Conservation (phyloP, 306 rosid species). For the Glycine tomentella region DNA sequence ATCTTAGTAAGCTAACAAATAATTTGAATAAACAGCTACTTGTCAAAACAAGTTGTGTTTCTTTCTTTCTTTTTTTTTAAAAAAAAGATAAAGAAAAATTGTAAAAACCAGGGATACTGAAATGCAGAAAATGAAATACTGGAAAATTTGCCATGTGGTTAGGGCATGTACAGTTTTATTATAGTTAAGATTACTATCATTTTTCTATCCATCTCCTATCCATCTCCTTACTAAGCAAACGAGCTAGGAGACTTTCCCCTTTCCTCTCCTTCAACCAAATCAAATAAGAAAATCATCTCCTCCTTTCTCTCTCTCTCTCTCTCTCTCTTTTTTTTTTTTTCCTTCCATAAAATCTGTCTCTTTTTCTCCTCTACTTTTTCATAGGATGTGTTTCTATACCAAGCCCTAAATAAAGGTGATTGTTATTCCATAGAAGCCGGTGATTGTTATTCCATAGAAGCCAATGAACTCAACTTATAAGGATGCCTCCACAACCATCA, state of each 20-base stretch:
- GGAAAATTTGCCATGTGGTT: not conserved
- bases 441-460: too few relatives aligned
- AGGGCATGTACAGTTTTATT: not conserved
- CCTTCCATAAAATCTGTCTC: not conserved
- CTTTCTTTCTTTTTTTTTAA: not conserved
- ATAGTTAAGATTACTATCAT: not conserved
- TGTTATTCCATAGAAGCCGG: too few relatives aligned
- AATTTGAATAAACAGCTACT: not conserved
- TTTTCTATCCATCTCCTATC: not conserved
- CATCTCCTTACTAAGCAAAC: not conserved
- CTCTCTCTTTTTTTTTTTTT: too few relatives aligned
- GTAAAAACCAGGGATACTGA: not conserved
- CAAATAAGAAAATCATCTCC: not conserved
- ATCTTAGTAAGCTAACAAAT: not conserved
- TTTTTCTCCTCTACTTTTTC: not conserved
- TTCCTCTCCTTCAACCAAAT: not conserved
- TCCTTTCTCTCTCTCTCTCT: too few relatives aligned
- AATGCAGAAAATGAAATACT: not conserved
- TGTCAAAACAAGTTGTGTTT: not conserved
- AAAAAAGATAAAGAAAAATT: not conserved
- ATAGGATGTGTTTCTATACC: not conserved
- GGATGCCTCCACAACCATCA: too few relatives aligned
- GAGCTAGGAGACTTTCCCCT: not conserved
- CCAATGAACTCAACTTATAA: too few relatives aligned
- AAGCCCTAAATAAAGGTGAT: not conserved